Conservation (phyloP, 768 basidiomycete species). For the Gyrodon lividus region DNA sequence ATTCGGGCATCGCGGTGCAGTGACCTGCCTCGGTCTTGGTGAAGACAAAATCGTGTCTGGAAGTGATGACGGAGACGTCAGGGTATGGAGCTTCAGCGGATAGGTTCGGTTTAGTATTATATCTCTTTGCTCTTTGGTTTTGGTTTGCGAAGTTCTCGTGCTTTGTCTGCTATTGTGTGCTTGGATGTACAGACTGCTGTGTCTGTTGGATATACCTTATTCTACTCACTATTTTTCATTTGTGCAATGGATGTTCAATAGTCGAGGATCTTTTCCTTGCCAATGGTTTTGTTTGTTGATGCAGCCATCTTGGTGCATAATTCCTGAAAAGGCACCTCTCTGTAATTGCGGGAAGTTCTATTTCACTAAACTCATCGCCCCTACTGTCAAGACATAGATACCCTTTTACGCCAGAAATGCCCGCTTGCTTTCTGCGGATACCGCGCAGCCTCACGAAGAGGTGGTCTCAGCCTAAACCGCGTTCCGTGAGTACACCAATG, state of each 20-base stretch:
- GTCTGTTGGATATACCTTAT: constrained; percentile 2
- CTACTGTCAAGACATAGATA: no score
- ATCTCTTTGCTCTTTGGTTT: not conserved
- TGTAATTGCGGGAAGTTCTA: no score
- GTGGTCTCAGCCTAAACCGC: no score
- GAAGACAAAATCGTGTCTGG: constrained; percentile 98
- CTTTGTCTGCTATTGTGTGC: not conserved
- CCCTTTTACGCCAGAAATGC: no score
- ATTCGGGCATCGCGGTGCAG: constrained; percentile 92
- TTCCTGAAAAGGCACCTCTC: not conserved
- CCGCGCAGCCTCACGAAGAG: no score
- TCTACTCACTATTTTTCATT: constrained; percentile 3
- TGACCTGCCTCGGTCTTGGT: constrained; percentile 84
- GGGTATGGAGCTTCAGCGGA: constrained; percentile 74
- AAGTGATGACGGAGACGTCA: constrained; percentile 86
- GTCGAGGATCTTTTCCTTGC: no score
- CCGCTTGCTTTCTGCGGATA: no score
- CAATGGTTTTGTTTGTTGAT: not conserved
- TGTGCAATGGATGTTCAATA: not conserved
- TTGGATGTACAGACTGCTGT: not conserved
- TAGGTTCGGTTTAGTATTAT: constrained; percentile 7
- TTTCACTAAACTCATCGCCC: no score
- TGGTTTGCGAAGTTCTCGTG: not conserved
- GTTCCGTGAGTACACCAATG: no score
- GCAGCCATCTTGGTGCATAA: not conserved